Evolutionary conservation across 2,329 filamentous ascomycete genomes (phyloP).

Genomic region (Ceratocystis cacaofunesta): DNA sequence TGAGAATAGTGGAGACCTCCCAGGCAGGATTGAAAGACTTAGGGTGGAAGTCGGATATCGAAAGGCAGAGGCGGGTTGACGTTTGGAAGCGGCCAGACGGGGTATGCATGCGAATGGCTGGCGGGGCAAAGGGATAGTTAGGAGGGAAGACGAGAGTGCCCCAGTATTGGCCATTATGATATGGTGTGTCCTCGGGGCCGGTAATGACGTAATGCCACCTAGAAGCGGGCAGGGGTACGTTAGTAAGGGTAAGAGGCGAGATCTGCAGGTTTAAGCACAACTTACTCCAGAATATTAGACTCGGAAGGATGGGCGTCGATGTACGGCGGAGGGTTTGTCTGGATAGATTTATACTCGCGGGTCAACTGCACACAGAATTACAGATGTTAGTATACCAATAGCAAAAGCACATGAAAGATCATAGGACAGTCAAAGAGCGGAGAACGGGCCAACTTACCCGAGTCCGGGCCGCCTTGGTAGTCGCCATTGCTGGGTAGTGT

Average conservation of each 20-base stretch:
- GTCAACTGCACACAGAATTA: slow-evolving; percentile 32
- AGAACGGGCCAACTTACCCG: slow-evolving; percentile 34
- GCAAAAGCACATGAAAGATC: no score
- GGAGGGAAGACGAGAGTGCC: slow-evolving; percentile 88
- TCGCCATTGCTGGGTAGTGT: slow-evolving; percentile 34
- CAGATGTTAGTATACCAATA: neutral
- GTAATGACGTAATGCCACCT: slow-evolving; percentile 95
- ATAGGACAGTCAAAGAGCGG: neutral
- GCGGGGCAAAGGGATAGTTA: slow-evolving; percentile 93
- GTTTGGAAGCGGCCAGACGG: slow-evolving; percentile 91
- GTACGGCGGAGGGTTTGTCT: slow-evolving; percentile 69
- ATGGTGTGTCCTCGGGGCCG: slow-evolving; percentile 84
- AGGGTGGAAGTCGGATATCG: slow-evolving; percentile 94
- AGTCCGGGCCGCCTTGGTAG: slow-evolving; percentile 58
- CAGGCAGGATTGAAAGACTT: slow-evolving; percentile 97
- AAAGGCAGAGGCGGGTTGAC: slow-evolving; percentile 79
- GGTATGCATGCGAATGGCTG: slow-evolving; percentile 97
- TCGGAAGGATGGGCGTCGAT: slow-evolving; percentile 83
- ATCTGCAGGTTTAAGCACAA: slow-evolving; percentile 15
- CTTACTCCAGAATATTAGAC: slow-evolving; percentile 75
- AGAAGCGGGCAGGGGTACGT: slow-evolving; percentile 18
- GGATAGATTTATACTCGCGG: slow-evolving; percentile 47
- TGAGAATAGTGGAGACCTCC: slow-evolving; percentile 93
- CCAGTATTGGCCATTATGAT: slow-evolving; percentile 94
- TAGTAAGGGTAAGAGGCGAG: slow-evolving; percentile 6